A percentile compares a stretch with the other conserved stretches of the same genome.
These are phyloP conservation scores for Crithidia acanthocephali DNA, from an alignment of 208 protist genomes.

Conservation along the genomic window DNA sequence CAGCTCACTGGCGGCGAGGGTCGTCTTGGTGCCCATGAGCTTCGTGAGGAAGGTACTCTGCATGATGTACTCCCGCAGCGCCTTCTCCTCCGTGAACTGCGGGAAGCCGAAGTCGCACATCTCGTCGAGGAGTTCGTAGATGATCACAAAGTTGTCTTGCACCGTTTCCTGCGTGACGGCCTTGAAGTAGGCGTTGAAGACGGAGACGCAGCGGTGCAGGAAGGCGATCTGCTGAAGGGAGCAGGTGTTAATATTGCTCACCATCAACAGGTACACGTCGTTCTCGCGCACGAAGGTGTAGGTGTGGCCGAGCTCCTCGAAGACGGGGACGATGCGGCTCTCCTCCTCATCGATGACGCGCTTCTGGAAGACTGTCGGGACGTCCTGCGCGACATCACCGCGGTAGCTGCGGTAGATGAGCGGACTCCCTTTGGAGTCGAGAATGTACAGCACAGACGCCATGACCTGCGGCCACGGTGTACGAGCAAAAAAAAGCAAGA, in stretches of 20 bases:
- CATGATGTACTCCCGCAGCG: constrained; percentile 97
- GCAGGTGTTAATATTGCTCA: constrained; percentile 96
- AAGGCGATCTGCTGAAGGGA: constrained; percentile 95
- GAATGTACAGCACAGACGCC: constrained; percentile 94
- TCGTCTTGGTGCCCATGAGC: constrained; percentile 47
- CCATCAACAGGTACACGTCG: constrained; percentile 95
- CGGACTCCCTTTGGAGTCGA: constrained; percentile 95
- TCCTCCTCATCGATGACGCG: constrained; percentile 96
- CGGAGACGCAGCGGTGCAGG: constrained; percentile 90
- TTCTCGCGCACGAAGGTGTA: constrained; percentile 97
- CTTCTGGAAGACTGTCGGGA: constrained; percentile 84
- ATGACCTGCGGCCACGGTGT: constrained; percentile 45
- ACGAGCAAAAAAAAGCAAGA: neutral
- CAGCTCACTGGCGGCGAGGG: constrained; percentile 29
- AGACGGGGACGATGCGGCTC: constrained; percentile 89
- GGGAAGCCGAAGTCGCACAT: constrained; percentile 99
- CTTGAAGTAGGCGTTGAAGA: constrained; percentile 96
- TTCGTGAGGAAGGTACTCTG: constrained; percentile 76
- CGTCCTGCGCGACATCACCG: constrained; percentile 93
- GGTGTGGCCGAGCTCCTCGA: constrained; percentile 92
- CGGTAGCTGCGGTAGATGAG: constrained; percentile 97
- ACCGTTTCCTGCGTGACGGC: constrained; percentile 96
- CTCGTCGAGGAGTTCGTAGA: constrained; percentile 99
- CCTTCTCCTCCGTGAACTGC: constrained; percentile 96
- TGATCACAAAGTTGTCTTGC: constrained; percentile 98